These are phyloP conservation scores for Neofusicoccum umdonicola DNA, from an alignment of 2,329 filamentous ascomycete genomes.

Conservation along the genomic window DNA sequence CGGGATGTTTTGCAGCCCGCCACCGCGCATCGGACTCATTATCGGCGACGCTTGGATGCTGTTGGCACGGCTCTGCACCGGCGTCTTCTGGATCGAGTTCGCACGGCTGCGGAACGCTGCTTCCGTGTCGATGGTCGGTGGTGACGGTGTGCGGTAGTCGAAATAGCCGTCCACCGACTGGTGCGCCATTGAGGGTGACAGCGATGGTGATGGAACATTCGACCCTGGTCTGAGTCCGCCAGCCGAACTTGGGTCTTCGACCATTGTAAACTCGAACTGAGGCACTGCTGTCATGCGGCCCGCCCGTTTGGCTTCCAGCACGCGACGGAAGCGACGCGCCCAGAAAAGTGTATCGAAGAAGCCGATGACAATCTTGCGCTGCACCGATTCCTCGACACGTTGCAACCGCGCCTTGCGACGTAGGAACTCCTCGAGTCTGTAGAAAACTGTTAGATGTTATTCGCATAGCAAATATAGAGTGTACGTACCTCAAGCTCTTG, in stretches of 20 bases:
- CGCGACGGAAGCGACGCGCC: slow-evolving; percentile 75
- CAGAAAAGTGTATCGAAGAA: slow-evolving; percentile 96
- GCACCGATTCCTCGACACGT: slow-evolving; percentile 90
- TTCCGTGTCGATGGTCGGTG: background rate
- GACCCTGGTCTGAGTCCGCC: slow-evolving; percentile 22
- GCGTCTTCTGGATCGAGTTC: slow-evolving; percentile 40
- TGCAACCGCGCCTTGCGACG: slow-evolving; percentile 86
- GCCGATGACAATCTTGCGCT: slow-evolving; percentile 82
- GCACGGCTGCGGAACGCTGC: slow-evolving; percentile 29
- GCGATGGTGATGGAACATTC: slow-evolving; percentile 28
- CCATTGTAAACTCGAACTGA: slow-evolving; percentile 65
- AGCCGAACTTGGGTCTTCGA: slow-evolving; percentile 65
- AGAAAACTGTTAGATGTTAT: background rate
- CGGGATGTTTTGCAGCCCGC: background rate
- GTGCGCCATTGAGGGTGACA: slow-evolving; percentile 20
- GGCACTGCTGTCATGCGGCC: slow-evolving; percentile 77
- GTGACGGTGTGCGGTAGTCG: background rate
- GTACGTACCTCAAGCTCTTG: slow-evolving; percentile 75
- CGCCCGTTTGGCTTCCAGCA: slow-evolving; percentile 68
- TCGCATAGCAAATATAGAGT: background rate
- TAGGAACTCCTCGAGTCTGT: slow-evolving; percentile 86
- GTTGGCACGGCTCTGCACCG: slow-evolving; percentile 34
- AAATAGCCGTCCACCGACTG: background rate
- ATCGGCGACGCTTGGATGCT: slow-evolving; percentile 39
- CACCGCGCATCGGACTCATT: slow-evolving; percentile 15